These are phyloP conservation scores for Phytopythium mirpurense DNA, from an alignment of 352 stramenopile species.

Conservation along the genomic window DNA sequence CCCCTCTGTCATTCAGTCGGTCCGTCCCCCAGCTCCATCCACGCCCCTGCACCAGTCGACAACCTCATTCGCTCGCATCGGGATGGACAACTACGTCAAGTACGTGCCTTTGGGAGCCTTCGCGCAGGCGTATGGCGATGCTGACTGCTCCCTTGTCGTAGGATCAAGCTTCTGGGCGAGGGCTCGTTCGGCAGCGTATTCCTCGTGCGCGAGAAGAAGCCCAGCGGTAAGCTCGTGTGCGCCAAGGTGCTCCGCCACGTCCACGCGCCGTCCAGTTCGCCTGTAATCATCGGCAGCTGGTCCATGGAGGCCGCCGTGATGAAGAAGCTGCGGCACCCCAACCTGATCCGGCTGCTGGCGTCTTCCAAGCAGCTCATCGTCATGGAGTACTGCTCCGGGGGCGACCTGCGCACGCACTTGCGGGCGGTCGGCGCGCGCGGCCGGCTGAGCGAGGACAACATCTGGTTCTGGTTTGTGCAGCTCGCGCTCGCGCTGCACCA, in stretches of 20 bases:
- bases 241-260: constrained; percentile 83
- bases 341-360: constrained; percentile 88
- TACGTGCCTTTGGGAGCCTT: constrained; percentile 4
- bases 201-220: constrained; percentile 80
- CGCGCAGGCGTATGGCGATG: neutral
- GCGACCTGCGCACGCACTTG: constrained; percentile 43
- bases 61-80: neutral
- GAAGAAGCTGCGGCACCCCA: constrained; percentile 83
- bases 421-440: neutral
- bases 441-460: constrained; percentile 46
- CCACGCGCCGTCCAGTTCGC: constrained; percentile 6
- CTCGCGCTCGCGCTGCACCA: constrained; percentile 83
- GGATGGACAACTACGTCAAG: constrained; percentile 49
- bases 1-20: too few species aligned
- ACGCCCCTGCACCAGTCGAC: neutral
- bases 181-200: constrained; percentile 89
- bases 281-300: constrained; percentile 13
- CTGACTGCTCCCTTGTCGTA: constrained; percentile 1
- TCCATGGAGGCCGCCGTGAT: constrained; percentile 64
- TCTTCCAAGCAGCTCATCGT: constrained; percentile 69
- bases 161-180: constrained; percentile 76
- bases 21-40: neutral
- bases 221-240: constrained; percentile 63
- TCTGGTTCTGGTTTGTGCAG: constrained; percentile 91
- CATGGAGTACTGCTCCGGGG: constrained; percentile 92